Evolutionary conservation across 768 basidiomycete species (phyloP).

Genomic region (Boletus pseudopeckii): DNA sequence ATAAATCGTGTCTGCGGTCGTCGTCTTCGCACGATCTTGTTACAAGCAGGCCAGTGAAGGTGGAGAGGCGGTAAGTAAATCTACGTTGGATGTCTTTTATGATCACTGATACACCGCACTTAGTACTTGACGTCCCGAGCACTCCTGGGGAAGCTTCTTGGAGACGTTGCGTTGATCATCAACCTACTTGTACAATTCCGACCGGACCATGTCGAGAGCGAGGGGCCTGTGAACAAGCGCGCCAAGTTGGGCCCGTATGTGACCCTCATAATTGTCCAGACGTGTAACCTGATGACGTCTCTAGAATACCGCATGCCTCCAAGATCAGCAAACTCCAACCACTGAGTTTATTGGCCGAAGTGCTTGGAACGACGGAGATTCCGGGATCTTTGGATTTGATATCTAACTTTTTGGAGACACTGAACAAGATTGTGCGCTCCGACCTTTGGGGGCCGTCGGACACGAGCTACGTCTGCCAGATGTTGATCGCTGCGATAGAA

Average conservation of each 20-base stretch:
- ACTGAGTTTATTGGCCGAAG: conserved; percentile 63
- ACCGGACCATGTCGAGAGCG: conserved; percentile 39
- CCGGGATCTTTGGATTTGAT: conserved; percentile 72
- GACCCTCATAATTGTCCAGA: conserved; percentile 10
- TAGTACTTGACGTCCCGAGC: conserved; percentile 48
- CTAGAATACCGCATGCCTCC: conserved; percentile 20
- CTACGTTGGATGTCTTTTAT: background rate
- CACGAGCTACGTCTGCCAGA: conserved; percentile 74
- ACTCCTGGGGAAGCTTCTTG: conserved; percentile 46
- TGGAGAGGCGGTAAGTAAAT: conserved; percentile 44
- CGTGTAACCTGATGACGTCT: background rate
- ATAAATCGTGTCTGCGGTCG: background rate
- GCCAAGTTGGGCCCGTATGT: conserved; percentile 61
- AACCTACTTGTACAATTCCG: conserved; percentile 50
- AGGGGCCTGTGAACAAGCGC: conserved; percentile 60
- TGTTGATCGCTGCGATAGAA: conserved; percentile 80
- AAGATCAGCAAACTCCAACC: conserved; percentile 42
- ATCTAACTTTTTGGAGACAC: conserved; percentile 64
- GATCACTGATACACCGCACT: background rate
- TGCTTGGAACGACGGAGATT: conserved; percentile 59
- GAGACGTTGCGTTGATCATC: conserved; percentile 50
- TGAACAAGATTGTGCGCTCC: conserved; percentile 62
- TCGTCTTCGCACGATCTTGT: conserved; percentile 47
- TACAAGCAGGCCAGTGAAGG: conserved; percentile 50
- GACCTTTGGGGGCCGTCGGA: conserved; percentile 57